Evolutionary conservation across 129 eudicot genomes (phyloP).

Genomic region (Rutidosis leptorrhynchoides): DNA sequence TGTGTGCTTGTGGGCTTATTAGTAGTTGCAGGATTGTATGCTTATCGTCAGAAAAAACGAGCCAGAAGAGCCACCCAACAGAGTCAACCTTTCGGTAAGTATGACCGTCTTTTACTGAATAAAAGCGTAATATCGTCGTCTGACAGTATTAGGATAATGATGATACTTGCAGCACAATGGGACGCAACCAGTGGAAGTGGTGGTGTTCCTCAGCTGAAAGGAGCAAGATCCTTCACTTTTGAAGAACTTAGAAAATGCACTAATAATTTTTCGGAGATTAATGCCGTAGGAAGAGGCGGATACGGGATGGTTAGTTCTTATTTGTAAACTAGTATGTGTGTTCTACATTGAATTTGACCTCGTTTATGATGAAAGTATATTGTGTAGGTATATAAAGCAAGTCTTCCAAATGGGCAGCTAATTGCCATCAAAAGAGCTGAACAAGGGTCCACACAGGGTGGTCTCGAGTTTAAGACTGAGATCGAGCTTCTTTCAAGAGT

Average conservation of each 20-base stretch:
- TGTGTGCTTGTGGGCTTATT: slow-evolving; percentile 35
- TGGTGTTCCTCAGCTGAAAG: slow-evolving; percentile 58
- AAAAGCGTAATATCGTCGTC: not conserved
- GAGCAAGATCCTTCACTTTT: slow-evolving; percentile 49
- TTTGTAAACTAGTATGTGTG: not conserved
- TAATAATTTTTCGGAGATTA: slow-evolving; percentile 34
- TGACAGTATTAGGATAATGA: not conserved
- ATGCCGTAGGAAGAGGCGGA: slow-evolving; percentile 48
- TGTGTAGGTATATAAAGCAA: slow-evolving; percentile 45
- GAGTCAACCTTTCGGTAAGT: slow-evolving; percentile 48
- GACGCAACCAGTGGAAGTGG: slow-evolving; percentile 39
- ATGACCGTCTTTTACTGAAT: not conserved
- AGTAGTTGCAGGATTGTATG: slow-evolving; percentile 40
- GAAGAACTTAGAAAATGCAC: slow-evolving; percentile 57
- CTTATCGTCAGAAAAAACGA: slow-evolving; percentile 38
- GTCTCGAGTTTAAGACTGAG: slow-evolving; percentile 49
- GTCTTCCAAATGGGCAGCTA: slow-evolving; percentile 33
- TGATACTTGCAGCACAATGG: slow-evolving; percentile 49
- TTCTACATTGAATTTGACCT: not conserved
- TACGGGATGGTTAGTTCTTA: slow-evolving; percentile 46
- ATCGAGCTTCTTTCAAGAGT: slow-evolving; percentile 52
- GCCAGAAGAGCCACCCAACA: slow-evolving; percentile 38
- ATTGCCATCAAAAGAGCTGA: slow-evolving; percentile 51
- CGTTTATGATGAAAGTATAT: not conserved
- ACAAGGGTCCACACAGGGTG: slow-evolving; percentile 45